These are phyloP conservation scores for Didymella sp. DNA, from an alignment of 2,329 filamentous ascomycete species.

Conservation along the genomic window DNA sequence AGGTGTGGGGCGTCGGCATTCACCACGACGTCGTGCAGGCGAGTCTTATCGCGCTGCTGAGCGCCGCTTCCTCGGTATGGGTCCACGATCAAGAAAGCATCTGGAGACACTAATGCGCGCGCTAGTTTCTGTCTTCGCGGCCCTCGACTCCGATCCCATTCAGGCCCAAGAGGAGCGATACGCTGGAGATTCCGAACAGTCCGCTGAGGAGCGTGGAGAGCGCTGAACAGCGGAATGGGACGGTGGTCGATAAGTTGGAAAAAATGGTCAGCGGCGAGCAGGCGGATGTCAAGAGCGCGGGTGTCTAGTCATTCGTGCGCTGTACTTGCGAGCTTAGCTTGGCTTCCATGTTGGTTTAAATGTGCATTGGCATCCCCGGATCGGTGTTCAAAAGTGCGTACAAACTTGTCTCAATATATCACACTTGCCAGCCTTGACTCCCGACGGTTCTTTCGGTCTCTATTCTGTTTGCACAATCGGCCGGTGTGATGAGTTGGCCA, in stretches of 20 bases:
- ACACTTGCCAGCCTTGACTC: too few species aligned
- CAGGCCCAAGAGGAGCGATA: conserved; percentile 63
- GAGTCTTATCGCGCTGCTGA: conserved; percentile 83
- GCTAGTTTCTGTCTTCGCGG: conserved; percentile 74
- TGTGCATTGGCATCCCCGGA: background rate
- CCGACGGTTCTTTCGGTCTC: too few species aligned
- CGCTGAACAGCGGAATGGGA: conserved; percentile 20
- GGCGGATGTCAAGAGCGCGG: conserved; percentile 29
- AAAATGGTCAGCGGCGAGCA: conserved; percentile 28
- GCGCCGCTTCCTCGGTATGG: conserved; percentile 81
- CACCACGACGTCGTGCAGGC: conserved; percentile 93
- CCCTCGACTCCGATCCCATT: conserved; percentile 72
- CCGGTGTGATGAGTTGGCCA: too few species aligned
- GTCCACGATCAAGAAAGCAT: conserved; percentile 41
- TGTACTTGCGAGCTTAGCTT: too few species aligned
- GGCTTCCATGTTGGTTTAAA: too few species aligned
- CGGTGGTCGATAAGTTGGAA: conserved; percentile 30
- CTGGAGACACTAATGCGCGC: conserved; percentile 16
- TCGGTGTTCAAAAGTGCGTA: background rate
- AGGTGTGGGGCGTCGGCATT: conserved; percentile 89
- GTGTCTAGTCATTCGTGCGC: conserved; percentile 11
- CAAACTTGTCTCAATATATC: background rate
- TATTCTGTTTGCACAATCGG: too few species aligned
- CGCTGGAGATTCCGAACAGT: conserved; percentile 45
- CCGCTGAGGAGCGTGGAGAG: conserved; percentile 22